phyloP scores from a whole-genome alignment of 148 eudicot genomes.

The Euryodendron excelsum region DNA sequence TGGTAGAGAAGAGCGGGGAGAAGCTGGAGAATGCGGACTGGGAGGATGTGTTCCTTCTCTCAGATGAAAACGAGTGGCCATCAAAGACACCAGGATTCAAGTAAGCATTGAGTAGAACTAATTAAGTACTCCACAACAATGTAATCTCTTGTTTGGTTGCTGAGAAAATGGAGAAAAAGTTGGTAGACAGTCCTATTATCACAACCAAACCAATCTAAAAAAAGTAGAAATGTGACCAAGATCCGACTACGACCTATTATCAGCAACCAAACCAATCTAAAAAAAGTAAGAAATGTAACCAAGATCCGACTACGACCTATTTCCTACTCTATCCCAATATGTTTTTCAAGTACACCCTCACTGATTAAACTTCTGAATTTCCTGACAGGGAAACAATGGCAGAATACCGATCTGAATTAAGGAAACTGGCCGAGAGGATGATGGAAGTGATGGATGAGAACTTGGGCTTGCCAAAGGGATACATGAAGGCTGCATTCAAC shows the following conservation, averaged over 20 bases:
- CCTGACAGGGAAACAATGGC: conserved; percentile 75
- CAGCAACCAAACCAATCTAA: too few relatives aligned
- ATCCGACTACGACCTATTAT: too few relatives aligned
- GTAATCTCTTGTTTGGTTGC: background rate
- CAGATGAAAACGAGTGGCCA: conserved; percentile 77
- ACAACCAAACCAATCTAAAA: background rate
- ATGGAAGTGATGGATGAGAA: conserved; percentile 93
- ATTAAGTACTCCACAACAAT: too few relatives aligned
- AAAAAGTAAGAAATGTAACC: too few relatives aligned
- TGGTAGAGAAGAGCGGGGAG: conserved; percentile 40
- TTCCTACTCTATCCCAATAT: too few relatives aligned
- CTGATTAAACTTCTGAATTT: conserved; percentile 1
- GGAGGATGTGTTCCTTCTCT: conserved; percentile 81
- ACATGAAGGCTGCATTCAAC: conserved; percentile 74
- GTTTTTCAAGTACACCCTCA: too few relatives aligned
- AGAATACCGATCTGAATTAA: conserved; percentile 68
- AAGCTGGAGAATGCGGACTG: conserved; percentile 70
- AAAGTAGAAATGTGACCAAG: background rate
- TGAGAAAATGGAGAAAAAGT: background rate
- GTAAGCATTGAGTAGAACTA: conserved; percentile 33
- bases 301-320: too few relatives aligned
- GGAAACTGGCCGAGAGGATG: conserved; percentile 58
- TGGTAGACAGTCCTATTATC: background rate
- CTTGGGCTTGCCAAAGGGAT: conserved; percentile 69
- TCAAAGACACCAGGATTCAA: conserved; percentile 59